Evolutionary conservation across 495 filamentous ascomycete genomes (phyloP), one percentile per base, ranked within the genome.

Genomic region (Neurospora sp.): DNA sequence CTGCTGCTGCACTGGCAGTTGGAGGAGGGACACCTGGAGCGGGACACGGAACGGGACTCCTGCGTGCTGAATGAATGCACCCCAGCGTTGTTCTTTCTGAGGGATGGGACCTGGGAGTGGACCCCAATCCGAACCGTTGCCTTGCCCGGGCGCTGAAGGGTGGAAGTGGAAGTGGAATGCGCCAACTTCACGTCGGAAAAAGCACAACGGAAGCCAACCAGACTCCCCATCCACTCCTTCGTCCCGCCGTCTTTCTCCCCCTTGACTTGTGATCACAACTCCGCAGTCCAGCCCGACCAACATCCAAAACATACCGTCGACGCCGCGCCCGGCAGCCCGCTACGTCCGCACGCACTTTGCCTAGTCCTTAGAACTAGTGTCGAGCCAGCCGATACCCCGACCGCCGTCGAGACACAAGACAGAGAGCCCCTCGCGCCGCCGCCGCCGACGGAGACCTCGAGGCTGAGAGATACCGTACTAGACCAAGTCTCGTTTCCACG

Each of bases 151-250:
- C 47, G 47, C 22, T 31, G 22, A 12, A 27, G 45, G 3, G 45
- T 59, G 47, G n/a, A 59, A 59, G 22, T 61, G 53, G 12, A 31
- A 31, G 45, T 47, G 47, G 47, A 59, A 59, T 80, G 77, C 68
- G 71, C 71, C 71, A 74, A 80, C 78, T 76, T 80, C 78, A 75
- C 78, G 75, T 75, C 75, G 74, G 73, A 78, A 80, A 80, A 80
- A 75, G 73, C 73, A 74, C 74, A 41, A 74, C 73, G 6, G 53
- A 22, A 42, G 31, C 31, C 31, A 35, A 35, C 59, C 47, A 47
- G 44, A 47, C 18, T 20, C n/a, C n/a, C 44, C 20, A n/a, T 22
- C n/a, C 44, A 47, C 22, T 47, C n/a, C 44, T 22, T 22, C 22
- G 47, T 31, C 53, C 31, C 31, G 31, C 31, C 22, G 12, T 31